Evolutionary conservation across 176 grass and related monocot species (phyloP), one percentile per base, ranked within the genome.

Genomic region (Cocos nucifera): DNA sequence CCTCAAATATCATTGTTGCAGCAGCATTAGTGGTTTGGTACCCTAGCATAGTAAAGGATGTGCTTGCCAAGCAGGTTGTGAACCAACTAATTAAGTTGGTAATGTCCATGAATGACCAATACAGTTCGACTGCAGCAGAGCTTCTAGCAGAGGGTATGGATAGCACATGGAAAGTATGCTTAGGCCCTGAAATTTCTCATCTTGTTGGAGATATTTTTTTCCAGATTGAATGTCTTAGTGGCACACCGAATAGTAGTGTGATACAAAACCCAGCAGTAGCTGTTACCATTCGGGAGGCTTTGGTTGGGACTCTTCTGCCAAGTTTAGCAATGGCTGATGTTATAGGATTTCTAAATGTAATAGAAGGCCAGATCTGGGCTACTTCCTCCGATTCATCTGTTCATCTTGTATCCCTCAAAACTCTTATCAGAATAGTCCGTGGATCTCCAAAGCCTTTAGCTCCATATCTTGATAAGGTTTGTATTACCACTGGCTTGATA

Each of bases 1-100:
- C 91, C 28, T 86, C 91, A 58, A 96, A 96, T 81, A 90, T 96
- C 59, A 87, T 96, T 68, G 86, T 96, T 65, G 86, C 86, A 65
- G 80, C 86, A 66, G 91, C 91, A 67, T 95, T 95, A 64, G 82
- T 84, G 51, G 91, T 90, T 83, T 95, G 91, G 91, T 95, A 95
- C 74, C 86, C 91, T 44, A 95, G 80, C 64, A 84, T 95, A 66
- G 91, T 95, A 69, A 87, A 95, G 69, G 69, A 66, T 67, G 64
- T 69, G 62, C 80, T 95, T 70, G 67, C 91, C 54, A 74, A 62
- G 72, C 78, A 87, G 61, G 86, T 96, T 64, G 83, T 90, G 55
- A 78, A 82, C 75, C 83, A 87, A 77, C 53, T 96, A 77, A 87
- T 90, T 53, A 96, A 96, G 75, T 81, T 96, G 58, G 78, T 96